These are phyloP conservation scores for Lentinula edodes DNA, from an alignment of 768 basidiomycete species.

Conservation along the genomic window DNA sequence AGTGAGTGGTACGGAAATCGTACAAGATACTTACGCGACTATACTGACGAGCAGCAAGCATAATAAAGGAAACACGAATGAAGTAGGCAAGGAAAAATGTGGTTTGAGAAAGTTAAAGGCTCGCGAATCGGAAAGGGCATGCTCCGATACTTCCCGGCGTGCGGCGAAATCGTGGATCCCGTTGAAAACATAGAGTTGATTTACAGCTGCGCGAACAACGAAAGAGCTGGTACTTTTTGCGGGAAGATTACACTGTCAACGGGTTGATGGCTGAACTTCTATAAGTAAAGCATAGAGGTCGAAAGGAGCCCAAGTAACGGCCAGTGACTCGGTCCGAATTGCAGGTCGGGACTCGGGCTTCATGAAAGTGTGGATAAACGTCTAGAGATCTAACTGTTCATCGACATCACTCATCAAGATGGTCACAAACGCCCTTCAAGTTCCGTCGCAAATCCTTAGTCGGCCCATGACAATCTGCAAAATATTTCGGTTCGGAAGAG, in stretches of 20 bases:
- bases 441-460: background rate
- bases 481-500: background rate
- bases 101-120: background rate
- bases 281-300: background rate
- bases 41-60: slow-evolving; percentile 3
- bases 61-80: background rate
- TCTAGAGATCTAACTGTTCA: too few species aligned
- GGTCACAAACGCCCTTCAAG: too few species aligned
- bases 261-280: background rate
- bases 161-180: background rate
- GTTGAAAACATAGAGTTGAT: too few species aligned
- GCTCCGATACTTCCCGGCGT: slow-evolving; percentile 3
- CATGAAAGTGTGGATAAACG: background rate
- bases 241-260: background rate
- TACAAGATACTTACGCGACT: background rate
- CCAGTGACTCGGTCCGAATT: background rate
- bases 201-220: background rate
- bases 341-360: background rate
- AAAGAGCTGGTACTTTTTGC: background rate
- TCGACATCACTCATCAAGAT: too few species aligned
- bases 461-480: background rate
- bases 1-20: background rate
- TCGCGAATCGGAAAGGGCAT: background rate
- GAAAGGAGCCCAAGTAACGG: background rate
- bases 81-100: background rate